Base-by-base conservation (phyloP, 1,284 basidiomycete genomes). In the Anthracocystis walkeri region DNA sequence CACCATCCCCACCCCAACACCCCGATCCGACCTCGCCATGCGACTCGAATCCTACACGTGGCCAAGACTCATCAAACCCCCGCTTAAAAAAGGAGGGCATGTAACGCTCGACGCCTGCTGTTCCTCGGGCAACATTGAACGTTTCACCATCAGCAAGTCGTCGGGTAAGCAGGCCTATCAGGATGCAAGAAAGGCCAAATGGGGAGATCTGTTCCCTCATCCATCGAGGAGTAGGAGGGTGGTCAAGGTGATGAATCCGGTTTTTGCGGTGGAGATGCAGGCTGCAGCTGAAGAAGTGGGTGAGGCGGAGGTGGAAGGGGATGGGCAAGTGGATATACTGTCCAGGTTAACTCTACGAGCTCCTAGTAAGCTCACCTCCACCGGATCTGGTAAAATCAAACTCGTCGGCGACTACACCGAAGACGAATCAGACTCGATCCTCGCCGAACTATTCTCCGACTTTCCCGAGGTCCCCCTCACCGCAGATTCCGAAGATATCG, bases 121-220 rank as follows among this genome's bases (percentile, higher is more conserved):
- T 20, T 82, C 90, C 0, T 89, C 92, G 86, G 95, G 92, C 33
- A 90, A 93, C 85, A 92, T 97, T 62, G 91, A 95, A 88, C 91
- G 96, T 4, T 88, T 96, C 85, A 97, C 92, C 2, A 91, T 97
- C 46, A 91, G 95, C 2, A 93, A 91, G 80, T 95, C 94, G 0
- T 93, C 95, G 85, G 95, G 95, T 8, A 95, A 94, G 84, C 95
- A 98, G 83, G 89, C 90, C 0, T 99, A 91, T 84, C 95, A 98
- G 81, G 97, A 99, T 84, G 95, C 95, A 1, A 90, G 96, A 49
- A 98, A 98, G 86, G 90, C 92, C 0, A 87, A 86, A 21, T 97
- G 95, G 94, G 97, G 97, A 12, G 97, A 99, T 84, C 88, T 94
- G 12, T 98, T 97, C 86, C 96, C 97, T 4, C 95, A 98, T 46